Conservation (phyloP, 768 basidiomycete species). For the Cubamyces lactineus region DNA sequence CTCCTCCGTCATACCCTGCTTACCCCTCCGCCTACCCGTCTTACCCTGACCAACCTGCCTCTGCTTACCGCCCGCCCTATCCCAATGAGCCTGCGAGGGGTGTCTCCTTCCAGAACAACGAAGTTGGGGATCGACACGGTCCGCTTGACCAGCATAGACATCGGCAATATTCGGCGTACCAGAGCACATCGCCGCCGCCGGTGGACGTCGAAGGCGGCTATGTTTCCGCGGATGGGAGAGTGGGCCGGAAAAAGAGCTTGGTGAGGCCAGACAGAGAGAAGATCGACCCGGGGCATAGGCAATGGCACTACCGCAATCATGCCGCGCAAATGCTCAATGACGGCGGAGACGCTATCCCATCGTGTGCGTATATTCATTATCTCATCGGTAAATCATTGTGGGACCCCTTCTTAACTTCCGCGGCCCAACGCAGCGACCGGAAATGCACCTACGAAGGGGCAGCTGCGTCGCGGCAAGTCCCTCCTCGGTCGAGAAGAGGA, state of each 20-base stretch:
- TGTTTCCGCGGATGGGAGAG: constrained; percentile 49
- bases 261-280: constrained; percentile 94
- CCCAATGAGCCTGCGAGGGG: constrained; percentile 35
- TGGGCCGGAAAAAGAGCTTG: constrained; percentile 87
- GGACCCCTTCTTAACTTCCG: constrained; percentile 15
- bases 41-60: constrained; percentile 28
- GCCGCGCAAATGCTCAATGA: constrained; percentile 78
- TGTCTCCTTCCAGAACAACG: constrained; percentile 71
- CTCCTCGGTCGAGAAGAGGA: constrained; percentile 91
- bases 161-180: constrained; percentile 48
- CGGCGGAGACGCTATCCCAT: constrained; percentile 76
- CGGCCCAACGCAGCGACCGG: constrained; percentile 61
- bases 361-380: constrained; percentile 58
- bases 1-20: constrained; percentile 32
- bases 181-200: constrained; percentile 39
- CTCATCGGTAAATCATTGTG: constrained; percentile 3
- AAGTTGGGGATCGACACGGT: constrained; percentile 69
- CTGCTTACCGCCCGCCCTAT: constrained; percentile 21
- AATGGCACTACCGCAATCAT: constrained; percentile 92
- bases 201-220: constrained; percentile 47
- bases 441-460: constrained; percentile 64
- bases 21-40: constrained; percentile 26
- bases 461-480: constrained; percentile 83
- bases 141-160: constrained; percentile 60
- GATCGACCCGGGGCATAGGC: constrained; percentile 91